Conservation (phyloP, 2,329 filamentous ascomycete genomes). For the Fusarium sp. region DNA sequence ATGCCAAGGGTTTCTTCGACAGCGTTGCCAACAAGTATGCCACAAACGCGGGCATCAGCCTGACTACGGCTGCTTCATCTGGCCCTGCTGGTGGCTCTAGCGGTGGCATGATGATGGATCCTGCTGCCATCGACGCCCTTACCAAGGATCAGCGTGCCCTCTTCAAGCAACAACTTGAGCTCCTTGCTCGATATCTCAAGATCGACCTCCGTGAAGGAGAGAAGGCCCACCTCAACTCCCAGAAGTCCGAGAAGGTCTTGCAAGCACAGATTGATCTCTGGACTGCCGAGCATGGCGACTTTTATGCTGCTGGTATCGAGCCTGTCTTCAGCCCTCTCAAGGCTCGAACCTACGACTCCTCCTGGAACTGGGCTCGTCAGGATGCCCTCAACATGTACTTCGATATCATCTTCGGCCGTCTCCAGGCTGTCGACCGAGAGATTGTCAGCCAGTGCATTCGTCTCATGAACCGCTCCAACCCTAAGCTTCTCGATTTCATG, state of each 20-base stretch:
- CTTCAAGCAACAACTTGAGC: conserved; percentile 98
- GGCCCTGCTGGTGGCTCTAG: conserved; percentile 79
- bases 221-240: conserved; percentile 88
- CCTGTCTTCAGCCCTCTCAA: conserved; percentile 95
- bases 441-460: conserved; percentile 99
- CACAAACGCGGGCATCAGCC: conserved; percentile 82
- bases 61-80: conserved; percentile 82
- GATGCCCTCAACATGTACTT: conserved; percentile 99
- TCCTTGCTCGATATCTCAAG: conserved; percentile 96
- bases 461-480: conserved; percentile 99
- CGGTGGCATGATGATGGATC: conserved; percentile 99
- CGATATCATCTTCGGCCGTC: conserved; percentile 96
- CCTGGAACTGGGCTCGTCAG: conserved; percentile 99
- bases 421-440: conserved; percentile 94
- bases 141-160: conserved; percentile 96
- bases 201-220: conserved; percentile 97
- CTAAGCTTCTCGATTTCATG: conserved; percentile 97
- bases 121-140: conserved; percentile 93
- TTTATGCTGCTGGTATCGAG: conserved; percentile 95
- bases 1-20: conserved; percentile 94
- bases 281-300: conserved; percentile 95
- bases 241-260: conserved; percentile 88
- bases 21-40: conserved; percentile 93
- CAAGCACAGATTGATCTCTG: conserved; percentile 96
- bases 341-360: conserved; percentile 96